A percentile compares a stretch with the other conserved stretches of the same genome.
Evolutionary conservation across 1,139 yeast species (phyloP).

Genomic region (Saccharomyces hybrid): DNA sequence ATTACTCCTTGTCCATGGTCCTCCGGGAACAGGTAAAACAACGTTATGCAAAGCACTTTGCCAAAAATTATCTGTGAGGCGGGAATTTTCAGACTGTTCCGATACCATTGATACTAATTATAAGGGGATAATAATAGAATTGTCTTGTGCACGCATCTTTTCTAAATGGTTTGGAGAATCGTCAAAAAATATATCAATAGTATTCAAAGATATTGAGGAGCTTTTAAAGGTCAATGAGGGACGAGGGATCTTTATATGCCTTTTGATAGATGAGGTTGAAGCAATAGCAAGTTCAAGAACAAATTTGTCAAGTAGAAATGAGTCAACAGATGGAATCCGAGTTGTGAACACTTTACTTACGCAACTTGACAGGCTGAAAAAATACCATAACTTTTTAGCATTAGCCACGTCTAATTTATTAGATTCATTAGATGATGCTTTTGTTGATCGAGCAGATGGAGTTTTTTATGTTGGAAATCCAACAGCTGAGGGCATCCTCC

Average conservation of each 20-base stretch:
- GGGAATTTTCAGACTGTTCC: constrained; percentile 4
- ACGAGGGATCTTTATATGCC: constrained; percentile 22
- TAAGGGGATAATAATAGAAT: constrained; percentile 30
- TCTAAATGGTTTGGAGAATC: constrained; percentile 40
- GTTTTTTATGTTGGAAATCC: constrained; percentile 31
- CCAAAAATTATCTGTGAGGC: constrained; percentile 32
- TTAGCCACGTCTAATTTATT: constrained; percentile 36
- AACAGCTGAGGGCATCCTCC: constrained; percentile 18
- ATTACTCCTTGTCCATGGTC: constrained; percentile 36
- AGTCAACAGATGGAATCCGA: constrained; percentile 35
- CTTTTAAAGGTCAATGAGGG: constrained; percentile 16
- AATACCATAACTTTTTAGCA: constrained; percentile 30
- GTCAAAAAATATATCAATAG: constrained; percentile 32
- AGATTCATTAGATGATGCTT: constrained; percentile 33
- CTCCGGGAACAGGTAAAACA: constrained; percentile 50
- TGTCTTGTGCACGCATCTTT: constrained; percentile 35
- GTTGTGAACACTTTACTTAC: constrained; percentile 37
- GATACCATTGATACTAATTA: constrained; percentile 6
- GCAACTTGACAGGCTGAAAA: constrained; percentile 33
- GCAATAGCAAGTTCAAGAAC: constrained; percentile 36
- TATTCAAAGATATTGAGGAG: constrained; percentile 31
- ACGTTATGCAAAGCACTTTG: constrained; percentile 40
- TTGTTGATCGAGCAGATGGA: constrained; percentile 35
- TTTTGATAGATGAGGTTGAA: constrained; percentile 38
- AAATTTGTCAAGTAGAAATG: constrained; percentile 31